Conservation (phyloP, 2,329 filamentous ascomycete genomes). For the Fusarium tuaranense region DNA sequence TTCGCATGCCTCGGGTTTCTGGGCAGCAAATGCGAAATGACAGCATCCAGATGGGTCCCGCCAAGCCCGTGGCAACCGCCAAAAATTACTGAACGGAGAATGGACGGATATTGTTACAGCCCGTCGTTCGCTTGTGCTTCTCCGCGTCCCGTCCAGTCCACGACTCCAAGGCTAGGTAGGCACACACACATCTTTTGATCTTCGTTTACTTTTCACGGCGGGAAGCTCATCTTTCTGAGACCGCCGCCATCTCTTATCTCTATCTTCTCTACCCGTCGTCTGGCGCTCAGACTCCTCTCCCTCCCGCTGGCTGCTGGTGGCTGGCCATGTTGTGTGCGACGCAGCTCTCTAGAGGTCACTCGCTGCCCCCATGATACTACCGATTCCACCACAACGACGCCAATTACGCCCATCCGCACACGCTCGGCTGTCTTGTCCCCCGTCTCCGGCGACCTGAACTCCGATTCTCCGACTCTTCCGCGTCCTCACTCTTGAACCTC, state of each 20-base stretch:
- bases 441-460: slow-evolving; percentile 15
- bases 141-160: not conserved
- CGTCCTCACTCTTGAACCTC: slow-evolving; percentile 9
- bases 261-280: not conserved
- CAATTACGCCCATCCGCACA: slow-evolving; percentile 24
- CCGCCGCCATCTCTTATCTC: slow-evolving; percentile 14
- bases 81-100: slow-evolving; percentile 13
- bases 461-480: slow-evolving; percentile 15
- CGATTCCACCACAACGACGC: slow-evolving; percentile 27
- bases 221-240: slow-evolving; percentile 19
- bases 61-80: slow-evolving; percentile 39
- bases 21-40: slow-evolving; percentile 43
- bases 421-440: slow-evolving; percentile 26
- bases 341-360: slow-evolving; percentile 35
- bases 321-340: slow-evolving; percentile 41
- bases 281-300: not conserved
- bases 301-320: slow-evolving; percentile 16
- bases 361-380: slow-evolving; percentile 41
- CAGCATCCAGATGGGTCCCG: slow-evolving; percentile 37
- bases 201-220: too few relatives aligned
- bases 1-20: slow-evolving; percentile 28
- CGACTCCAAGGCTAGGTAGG: not conserved
- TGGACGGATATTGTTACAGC: not conserved
- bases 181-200: too few relatives aligned
- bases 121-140: not conserved